Conservation (phyloP, 2,329 filamentous ascomycete genomes). For the Aureobasidium sp. region DNA sequence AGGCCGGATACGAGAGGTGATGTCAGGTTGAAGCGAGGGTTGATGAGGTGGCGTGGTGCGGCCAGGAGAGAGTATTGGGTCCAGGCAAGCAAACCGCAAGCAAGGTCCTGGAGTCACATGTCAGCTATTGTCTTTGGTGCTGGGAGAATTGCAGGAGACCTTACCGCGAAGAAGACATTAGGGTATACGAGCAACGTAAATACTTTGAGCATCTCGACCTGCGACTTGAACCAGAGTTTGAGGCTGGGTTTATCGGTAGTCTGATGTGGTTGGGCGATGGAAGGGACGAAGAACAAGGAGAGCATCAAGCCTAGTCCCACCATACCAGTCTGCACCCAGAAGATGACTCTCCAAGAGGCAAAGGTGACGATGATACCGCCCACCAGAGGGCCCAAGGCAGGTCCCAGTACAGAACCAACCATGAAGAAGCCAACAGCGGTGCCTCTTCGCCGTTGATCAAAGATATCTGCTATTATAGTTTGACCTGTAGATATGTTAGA, state of each 20-base stretch:
- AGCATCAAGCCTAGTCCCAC: slow-evolving; percentile 52
- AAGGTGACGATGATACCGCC: slow-evolving; percentile 69
- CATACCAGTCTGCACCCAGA: slow-evolving; percentile 65
- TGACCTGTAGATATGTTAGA: not conserved
- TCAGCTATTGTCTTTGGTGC: too few species aligned
- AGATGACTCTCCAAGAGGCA: slow-evolving; percentile 64
- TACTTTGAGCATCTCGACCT: slow-evolving; percentile 58
- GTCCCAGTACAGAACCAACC: slow-evolving; percentile 57
- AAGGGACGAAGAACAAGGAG: slow-evolving; percentile 56
- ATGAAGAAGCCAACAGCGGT: slow-evolving; percentile 68
- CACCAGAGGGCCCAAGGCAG: slow-evolving; percentile 52
- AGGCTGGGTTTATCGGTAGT: not conserved
- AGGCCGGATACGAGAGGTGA: slow-evolving; percentile 59
- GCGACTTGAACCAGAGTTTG: slow-evolving; percentile 31
- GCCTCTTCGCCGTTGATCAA: slow-evolving; percentile 44
- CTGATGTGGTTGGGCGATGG: slow-evolving; percentile 10
- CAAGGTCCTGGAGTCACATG: slow-evolving; percentile 23
- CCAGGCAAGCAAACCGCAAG: slow-evolving; percentile 58
- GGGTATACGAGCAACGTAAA: slow-evolving; percentile 57
- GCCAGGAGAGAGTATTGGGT: slow-evolving; percentile 65
- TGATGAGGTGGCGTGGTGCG: slow-evolving; percentile 60
- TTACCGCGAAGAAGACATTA: slow-evolving; percentile 55
- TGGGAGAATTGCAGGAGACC: not conserved
- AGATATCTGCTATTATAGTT: slow-evolving; percentile 54
- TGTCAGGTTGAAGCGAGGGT: slow-evolving; percentile 60